These are phyloP conservation scores for Penicillium chermesinum DNA, from an alignment of 495 filamentous ascomycete species.

Conservation along the genomic window DNA sequence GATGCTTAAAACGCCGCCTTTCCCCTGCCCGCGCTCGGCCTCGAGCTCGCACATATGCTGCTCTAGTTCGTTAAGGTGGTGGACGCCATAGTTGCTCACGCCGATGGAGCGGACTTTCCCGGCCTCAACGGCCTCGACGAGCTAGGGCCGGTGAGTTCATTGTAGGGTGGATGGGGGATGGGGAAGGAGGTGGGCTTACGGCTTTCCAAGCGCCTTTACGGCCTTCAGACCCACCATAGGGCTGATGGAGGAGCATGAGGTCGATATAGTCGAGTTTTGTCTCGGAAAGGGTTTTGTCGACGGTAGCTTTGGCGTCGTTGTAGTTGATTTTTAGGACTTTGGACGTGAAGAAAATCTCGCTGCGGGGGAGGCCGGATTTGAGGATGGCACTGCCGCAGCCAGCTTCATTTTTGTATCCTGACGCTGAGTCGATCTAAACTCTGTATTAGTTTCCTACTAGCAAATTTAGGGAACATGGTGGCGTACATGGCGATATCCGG, in stretches of 20 bases:
- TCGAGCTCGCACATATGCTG: constrained; percentile 15
- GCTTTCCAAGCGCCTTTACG: constrained; percentile 60
- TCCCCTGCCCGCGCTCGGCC: constrained; percentile 28
- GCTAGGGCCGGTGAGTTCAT: constrained; percentile 5
- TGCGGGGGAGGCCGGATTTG: constrained; percentile 40
- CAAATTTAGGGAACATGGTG: not conserved
- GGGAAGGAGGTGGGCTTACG: constrained; percentile 1
- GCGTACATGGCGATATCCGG: constrained; percentile 62
- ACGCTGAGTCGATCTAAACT: constrained; percentile 53
- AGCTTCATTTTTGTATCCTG: constrained; percentile 59
- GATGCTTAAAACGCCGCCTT: constrained; percentile 50
- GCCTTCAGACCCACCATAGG: constrained; percentile 56
- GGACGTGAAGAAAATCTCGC: constrained; percentile 63
- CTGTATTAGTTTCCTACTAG: not conserved
- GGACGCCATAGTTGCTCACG: constrained; percentile 63
- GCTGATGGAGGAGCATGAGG: constrained; percentile 61
- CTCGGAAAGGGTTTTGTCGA: constrained; percentile 49
- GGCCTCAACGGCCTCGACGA: constrained; percentile 59
- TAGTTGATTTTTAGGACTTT: constrained; percentile 59
- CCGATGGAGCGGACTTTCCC: constrained; percentile 57
- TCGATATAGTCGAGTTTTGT: constrained; percentile 59
- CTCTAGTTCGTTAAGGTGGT: constrained; percentile 60
- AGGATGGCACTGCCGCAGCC: constrained; percentile 55
- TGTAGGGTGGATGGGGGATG: not conserved
- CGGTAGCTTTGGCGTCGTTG: constrained; percentile 49